phyloP scores from a whole-genome alignment of 306 rosid species.

The Arachis stenosperma region DNA sequence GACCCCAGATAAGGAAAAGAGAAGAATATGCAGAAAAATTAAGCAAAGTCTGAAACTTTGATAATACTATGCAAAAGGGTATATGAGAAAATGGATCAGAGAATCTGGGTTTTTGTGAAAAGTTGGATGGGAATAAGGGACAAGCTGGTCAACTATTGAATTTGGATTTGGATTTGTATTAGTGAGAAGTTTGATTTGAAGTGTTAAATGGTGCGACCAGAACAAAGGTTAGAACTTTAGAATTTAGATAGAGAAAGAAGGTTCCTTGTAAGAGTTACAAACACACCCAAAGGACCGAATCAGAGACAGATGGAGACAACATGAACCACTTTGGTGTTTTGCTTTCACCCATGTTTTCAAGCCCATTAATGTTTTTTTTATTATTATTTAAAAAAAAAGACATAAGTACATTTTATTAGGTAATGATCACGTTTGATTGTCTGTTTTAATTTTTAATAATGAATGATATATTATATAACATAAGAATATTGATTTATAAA shows the following conservation, averaged over 20 bases:
- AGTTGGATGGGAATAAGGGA: not conserved
- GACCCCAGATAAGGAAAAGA: constrained; percentile 32
- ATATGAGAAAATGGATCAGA: constrained; percentile 20
- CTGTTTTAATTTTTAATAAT: too few species aligned
- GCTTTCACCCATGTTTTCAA: not conserved
- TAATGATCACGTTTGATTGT: too few species aligned
- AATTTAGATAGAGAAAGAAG: not conserved
- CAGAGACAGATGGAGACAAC: constrained; percentile 10
- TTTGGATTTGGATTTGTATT: not conserved
- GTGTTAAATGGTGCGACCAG: not conserved
- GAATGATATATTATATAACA: too few species aligned
- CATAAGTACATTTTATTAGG: too few species aligned
- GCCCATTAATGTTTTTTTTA: not conserved
- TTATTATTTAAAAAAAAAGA: too few species aligned
- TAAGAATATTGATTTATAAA: too few species aligned
- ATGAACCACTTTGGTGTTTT: not conserved
- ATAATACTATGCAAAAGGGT: constrained; percentile 12
- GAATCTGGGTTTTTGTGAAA: not conserved
- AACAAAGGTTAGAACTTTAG: not conserved
- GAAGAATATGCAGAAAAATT: constrained; percentile 23
- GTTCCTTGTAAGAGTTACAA: not conserved
- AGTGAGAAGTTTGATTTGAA: not conserved
- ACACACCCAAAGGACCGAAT: not conserved
- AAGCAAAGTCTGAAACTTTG: constrained; percentile 30
- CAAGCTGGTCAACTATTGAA: constrained; percentile 49